Percentiles rank a stretch among this genome's conserved stretches.
These are phyloP conservation scores for Ogataea angusta DNA, from an alignment of 805 yeast species.

Conservation along the genomic window DNA sequence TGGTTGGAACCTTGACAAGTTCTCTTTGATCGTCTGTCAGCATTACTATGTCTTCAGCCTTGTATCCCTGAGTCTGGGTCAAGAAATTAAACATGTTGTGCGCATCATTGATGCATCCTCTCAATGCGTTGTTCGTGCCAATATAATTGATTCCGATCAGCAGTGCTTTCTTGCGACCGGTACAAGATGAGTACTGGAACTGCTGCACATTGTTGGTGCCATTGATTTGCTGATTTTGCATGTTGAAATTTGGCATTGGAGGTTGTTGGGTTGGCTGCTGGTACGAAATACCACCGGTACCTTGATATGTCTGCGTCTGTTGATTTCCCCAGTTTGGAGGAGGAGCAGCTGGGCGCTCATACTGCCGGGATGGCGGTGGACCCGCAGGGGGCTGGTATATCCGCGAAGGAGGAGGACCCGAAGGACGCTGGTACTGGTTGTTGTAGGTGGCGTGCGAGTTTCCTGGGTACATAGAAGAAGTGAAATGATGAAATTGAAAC, in stretches of 20 bases:
- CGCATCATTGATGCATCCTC: constrained; percentile 83
- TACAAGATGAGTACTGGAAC: constrained; percentile 62
- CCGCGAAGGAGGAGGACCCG: constrained; percentile 18
- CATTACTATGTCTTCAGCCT: constrained; percentile 53
- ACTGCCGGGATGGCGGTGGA: constrained; percentile 16
- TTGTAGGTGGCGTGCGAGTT: constrained; percentile 14
- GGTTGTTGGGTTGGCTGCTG: constrained; percentile 16
- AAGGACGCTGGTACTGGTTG: constrained; percentile 20
- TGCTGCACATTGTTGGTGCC: constrained; percentile 32
- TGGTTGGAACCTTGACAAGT: constrained; percentile 53
- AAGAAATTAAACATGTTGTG: constrained; percentile 43
- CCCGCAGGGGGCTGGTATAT: constrained; percentile 22
- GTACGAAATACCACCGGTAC: constrained; percentile 7
- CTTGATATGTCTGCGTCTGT: constrained; percentile 7
- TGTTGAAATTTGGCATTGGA: constrained; percentile 18
- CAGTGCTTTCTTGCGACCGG: constrained; percentile 71
- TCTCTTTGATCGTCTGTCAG: constrained; percentile 55
- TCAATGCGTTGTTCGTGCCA: constrained; percentile 56
- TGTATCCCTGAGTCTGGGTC: constrained; percentile 43
- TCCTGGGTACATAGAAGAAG: constrained; percentile 18
- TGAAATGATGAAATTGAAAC: constrained; percentile 1
- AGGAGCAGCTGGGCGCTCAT: constrained; percentile 12
- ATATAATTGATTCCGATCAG: constrained; percentile 76
- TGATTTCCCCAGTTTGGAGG: constrained; percentile 17
- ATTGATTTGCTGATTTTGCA: constrained; percentile 25